Evolutionary conservation across 2,329 filamentous ascomycete genomes (phyloP).

Genomic region (Stemphylium lycopersici): DNA sequence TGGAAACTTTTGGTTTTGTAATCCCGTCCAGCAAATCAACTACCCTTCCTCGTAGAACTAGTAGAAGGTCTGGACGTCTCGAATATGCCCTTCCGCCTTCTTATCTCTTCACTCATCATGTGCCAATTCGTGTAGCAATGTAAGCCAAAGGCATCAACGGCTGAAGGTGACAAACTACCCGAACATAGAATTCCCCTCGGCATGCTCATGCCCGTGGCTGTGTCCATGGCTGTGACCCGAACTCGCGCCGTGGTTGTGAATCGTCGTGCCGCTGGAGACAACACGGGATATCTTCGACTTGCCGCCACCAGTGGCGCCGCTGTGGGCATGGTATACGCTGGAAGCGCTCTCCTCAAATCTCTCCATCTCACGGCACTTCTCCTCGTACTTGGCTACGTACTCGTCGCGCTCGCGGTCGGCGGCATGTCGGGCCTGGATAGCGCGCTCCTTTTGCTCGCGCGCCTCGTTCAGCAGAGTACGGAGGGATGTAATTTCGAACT

Average conservation of each 20-base stretch:
- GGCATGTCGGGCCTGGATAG: slow-evolving; percentile 26
- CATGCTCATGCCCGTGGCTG: background rate
- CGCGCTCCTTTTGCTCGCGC: slow-evolving; percentile 33
- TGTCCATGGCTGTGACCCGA: slow-evolving; percentile 4
- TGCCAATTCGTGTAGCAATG: background rate
- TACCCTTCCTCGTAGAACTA: background rate
- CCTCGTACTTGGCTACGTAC: slow-evolving; percentile 28
- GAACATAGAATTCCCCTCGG: slow-evolving; percentile 15
- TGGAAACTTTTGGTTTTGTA: too few relatives aligned
- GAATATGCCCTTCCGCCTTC: background rate
- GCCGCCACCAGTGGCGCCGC: background rate
- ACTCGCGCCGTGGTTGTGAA: slow-evolving; percentile 20
- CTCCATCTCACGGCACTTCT: slow-evolving; percentile 35
- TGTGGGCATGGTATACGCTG: slow-evolving; percentile 20
- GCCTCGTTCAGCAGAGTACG: slow-evolving; percentile 29
- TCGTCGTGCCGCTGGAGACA: slow-evolving; percentile 22
- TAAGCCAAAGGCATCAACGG: background rate
- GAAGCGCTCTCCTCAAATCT: slow-evolving; percentile 25
- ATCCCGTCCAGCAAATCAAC: background rate
- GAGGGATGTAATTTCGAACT: slow-evolving; percentile 32
- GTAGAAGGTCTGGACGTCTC: slow-evolving; percentile 2
- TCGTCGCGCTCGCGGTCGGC: slow-evolving; percentile 35
- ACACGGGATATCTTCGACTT: slow-evolving; percentile 16
- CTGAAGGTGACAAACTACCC: background rate
- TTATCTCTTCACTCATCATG: background rate